Evolutionary conservation across 306 rosid species (phyloP).

Genomic region (Vicia faba): DNA sequence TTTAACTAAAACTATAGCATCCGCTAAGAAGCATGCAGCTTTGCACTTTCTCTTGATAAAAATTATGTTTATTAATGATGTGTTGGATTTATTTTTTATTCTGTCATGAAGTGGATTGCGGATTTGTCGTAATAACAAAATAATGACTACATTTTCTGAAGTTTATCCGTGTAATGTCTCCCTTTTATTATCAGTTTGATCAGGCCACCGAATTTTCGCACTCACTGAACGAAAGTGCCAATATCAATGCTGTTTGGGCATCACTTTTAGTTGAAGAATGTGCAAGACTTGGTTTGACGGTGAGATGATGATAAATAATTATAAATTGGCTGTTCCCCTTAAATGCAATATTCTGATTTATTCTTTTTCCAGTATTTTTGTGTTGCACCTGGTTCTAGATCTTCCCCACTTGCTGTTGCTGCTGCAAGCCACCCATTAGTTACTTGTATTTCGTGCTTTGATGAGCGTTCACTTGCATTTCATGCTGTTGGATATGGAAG

Average conservation of each 20-base stretch:
- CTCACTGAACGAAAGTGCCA: constrained; percentile 64
- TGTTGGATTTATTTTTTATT: constrained; percentile 24
- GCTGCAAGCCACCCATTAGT: constrained; percentile 78
- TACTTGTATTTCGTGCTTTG: constrained; percentile 82
- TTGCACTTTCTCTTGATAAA: neutral
- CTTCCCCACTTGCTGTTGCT: constrained; percentile 97
- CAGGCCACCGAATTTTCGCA: constrained; percentile 43
- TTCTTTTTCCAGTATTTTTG: constrained; percentile 83
- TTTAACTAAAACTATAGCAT: neutral
- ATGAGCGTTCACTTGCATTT: constrained; percentile 95
- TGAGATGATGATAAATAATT: constrained; percentile 50
- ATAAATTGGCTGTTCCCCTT: constrained; percentile 22
- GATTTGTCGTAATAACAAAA: constrained; percentile 35
- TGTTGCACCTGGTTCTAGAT: constrained; percentile 97
- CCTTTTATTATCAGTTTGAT: constrained; percentile 72
- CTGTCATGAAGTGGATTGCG: constrained; percentile 23
- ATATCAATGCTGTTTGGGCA: constrained; percentile 90
- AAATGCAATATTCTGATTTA: constrained; percentile 45
- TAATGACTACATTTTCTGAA: constrained; percentile 40
- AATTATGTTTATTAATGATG: constrained; percentile 1
- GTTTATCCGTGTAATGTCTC: constrained; percentile 43
- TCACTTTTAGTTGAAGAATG: constrained; percentile 92
- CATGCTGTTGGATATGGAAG: constrained; percentile 96
- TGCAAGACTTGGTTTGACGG: constrained; percentile 90
- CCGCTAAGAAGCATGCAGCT: neutral